Conservation (phyloP, 176 grass and related monocot genomes). For the Zizania latifolia region DNA sequence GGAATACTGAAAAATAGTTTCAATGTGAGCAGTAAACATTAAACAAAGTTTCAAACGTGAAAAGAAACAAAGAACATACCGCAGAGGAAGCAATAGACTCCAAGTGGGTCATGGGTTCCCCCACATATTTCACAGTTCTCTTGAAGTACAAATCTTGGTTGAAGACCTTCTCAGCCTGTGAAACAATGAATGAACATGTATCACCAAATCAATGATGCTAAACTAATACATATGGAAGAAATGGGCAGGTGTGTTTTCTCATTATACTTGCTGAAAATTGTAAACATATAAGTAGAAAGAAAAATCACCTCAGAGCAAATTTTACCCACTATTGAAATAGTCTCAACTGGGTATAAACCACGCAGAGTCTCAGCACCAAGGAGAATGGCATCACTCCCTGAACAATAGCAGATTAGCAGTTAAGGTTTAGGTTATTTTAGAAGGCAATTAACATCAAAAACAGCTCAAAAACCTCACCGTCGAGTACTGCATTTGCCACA, state of each 20-base stretch:
- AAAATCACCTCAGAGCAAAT: constrained; percentile 89
- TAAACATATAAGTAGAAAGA: not conserved
- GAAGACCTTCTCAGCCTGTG: constrained; percentile 96
- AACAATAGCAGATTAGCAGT: constrained; percentile 8
- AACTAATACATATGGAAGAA: not conserved
- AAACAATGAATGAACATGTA: constrained; percentile 8
- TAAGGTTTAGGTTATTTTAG: not conserved
- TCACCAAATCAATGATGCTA: not conserved
- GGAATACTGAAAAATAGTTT: not conserved
- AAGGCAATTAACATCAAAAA: not conserved
- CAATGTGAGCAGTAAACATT: not conserved
- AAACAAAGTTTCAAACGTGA: not conserved
- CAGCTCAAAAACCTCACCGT: constrained; percentile 54
- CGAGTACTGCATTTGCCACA: constrained; percentile 97
- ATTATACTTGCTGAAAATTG: not conserved
- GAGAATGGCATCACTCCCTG: constrained; percentile 98
- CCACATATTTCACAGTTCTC: constrained; percentile 87
- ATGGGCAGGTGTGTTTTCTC: not conserved
- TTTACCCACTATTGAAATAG: constrained; percentile 83
- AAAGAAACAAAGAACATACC: constrained; percentile 33
- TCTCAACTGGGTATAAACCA: constrained; percentile 95
- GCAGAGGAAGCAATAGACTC: constrained; percentile 98
- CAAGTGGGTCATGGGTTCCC: constrained; percentile 97
- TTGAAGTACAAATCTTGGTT: constrained; percentile 99
- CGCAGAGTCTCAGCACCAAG: constrained; percentile 97